Evolutionary conservation across 2,329 filamentous ascomycete species (phyloP), one percentile per base, ranked within the genome.

Genomic region (Cucurbitaria berberidis): DNA sequence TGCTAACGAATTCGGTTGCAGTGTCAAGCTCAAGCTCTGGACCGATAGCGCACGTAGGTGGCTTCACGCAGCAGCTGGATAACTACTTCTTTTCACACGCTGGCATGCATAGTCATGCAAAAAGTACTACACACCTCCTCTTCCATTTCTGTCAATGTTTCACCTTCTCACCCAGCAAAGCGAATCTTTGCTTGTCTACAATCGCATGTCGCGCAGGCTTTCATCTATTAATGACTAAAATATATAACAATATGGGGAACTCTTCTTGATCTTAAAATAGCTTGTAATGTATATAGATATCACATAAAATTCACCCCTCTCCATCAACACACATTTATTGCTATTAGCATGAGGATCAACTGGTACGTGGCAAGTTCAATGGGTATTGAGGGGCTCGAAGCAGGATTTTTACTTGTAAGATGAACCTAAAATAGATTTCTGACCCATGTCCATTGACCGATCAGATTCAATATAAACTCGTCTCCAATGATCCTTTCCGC

Each of bases 1-100:
- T 50, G 52, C 64, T 66, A 53, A 68, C 41, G 3, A 26, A 11
- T 45, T 2, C 7, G 4, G 9, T n/a, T 21, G 19, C 36, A 73
- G 70, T 76, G 74, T 57, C 73, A 74, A 54, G 70, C 72, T 13
- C 74, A 76, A 48, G 73, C 74, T 49, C 57, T 76, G 46, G 72
- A 75, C 59, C 66, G 68, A 6, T 75, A 38, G 45, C 18, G 1
- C 1, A 11, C n/a, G n/a, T n/a, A n/a, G n/a, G n/a, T n/a, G n/a
- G n/a, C n/a, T n/a, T n/a, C n/a, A n/a, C n/a, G n/a, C n/a, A n/a
- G n/a, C n/a, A n/a, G n/a, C n/a, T n/a, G n/a, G n/a, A n/a, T n/a
- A n/a, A n/a, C n/a, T n/a, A n/a, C n/a, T n/a, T n/a, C n/a, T n/a
- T n/a, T n/a, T 13, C 43, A 16, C 7, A 7, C 3, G 27, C 22